phyloP scores from a whole-genome alignment of 2,329 filamentous ascomycete species.

The Clarireedia hainanense region DNA sequence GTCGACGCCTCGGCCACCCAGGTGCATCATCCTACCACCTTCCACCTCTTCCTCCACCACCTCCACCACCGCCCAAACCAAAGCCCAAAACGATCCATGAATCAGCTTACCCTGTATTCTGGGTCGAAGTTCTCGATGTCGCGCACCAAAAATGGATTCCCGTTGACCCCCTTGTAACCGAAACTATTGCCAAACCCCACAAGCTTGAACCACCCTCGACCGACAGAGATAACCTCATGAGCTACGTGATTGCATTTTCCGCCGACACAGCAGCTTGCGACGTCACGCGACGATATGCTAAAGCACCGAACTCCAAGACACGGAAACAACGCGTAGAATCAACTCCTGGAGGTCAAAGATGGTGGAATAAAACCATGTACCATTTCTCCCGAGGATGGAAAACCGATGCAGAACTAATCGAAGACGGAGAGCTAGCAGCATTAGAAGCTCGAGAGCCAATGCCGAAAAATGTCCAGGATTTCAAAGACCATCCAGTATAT shows the following conservation, averaged over 20 bases:
- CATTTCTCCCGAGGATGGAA: conserved; percentile 36
- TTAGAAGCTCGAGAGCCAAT: conserved; percentile 71
- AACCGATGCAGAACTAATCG: conserved; percentile 72
- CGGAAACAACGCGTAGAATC: conserved; percentile 70
- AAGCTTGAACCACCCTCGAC: conserved; percentile 76
- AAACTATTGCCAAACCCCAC: conserved; percentile 65
- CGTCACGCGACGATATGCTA: conserved; percentile 80
- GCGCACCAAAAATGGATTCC: conserved; percentile 88
- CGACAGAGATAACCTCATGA: conserved; percentile 68
- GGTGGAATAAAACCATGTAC: conserved; percentile 47
- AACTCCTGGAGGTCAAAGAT: conserved; percentile 40
- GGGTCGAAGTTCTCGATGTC: conserved; percentile 85
- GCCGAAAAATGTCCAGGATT: conserved; percentile 78
- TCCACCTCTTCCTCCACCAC: conserved; percentile 31
- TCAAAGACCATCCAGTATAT: conserved; percentile 77
- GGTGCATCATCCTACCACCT: conserved; percentile 44
- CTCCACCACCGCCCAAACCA: conserved; percentile 40
- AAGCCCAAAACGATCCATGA: conserved; percentile 48
- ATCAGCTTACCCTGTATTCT: conserved; percentile 77
- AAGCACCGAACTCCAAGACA: conserved; percentile 86
- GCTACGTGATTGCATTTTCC: conserved; percentile 81
- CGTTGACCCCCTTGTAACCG: conserved; percentile 77
- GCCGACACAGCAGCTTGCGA: conserved; percentile 71
- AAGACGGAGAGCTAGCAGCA: conserved; percentile 67
- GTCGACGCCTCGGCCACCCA: conserved; percentile 28